Evolutionary conservation across 164 flowering plant species (phyloP).

Genomic region (Kalanchoe fedtschenkoi): DNA sequence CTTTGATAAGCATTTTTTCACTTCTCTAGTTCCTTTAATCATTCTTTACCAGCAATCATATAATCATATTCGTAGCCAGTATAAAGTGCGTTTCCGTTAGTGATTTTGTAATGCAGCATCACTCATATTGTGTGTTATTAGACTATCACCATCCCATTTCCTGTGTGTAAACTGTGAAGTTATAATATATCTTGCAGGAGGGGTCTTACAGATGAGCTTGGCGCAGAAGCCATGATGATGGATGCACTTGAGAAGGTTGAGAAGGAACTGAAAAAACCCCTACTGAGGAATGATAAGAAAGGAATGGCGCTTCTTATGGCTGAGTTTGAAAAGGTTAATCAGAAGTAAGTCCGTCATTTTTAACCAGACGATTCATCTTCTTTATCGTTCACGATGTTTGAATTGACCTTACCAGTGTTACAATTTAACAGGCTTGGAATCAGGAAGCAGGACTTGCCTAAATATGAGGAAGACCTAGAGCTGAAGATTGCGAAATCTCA

Average conservation of each 20-base stretch:
- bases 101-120: background rate
- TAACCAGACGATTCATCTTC: too few relatives aligned
- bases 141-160: background rate
- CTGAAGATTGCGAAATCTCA: constrained; percentile 83
- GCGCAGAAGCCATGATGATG: constrained; percentile 87
- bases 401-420: background rate
- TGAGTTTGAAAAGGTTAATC: constrained; percentile 78
- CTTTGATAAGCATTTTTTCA: background rate
- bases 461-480: constrained; percentile 76
- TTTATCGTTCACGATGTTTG: background rate
- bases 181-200: constrained; percentile 41
- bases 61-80: background rate
- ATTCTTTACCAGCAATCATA: background rate
- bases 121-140: background rate
- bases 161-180: background rate
- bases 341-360: constrained; percentile 44
- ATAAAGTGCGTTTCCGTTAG: background rate
- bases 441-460: constrained; percentile 70
- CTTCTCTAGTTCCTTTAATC: background rate
- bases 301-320: constrained; percentile 71
- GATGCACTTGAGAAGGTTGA: constrained; percentile 94
- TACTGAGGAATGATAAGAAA: constrained; percentile 80
- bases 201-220: constrained; percentile 76
- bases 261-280: constrained; percentile 81
- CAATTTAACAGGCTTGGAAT: constrained; percentile 69